These are phyloP conservation scores for Jamesozyma lodderae DNA, from an alignment of 805 yeast species.

Conservation along the genomic window DNA sequence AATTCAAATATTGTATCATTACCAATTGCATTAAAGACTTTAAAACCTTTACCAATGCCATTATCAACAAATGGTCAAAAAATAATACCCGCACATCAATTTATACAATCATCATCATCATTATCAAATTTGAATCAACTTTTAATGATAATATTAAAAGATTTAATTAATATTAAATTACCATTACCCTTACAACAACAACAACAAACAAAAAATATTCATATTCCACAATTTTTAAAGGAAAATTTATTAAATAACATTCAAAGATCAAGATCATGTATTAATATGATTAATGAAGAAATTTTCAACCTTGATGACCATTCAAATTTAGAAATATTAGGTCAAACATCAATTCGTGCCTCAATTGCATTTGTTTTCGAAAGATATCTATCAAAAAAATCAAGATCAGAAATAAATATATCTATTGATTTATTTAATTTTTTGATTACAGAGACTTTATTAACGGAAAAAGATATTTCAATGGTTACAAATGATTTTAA, in stretches of 20 bases:
- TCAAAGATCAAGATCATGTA: slow-evolving; percentile 47
- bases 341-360: slow-evolving; percentile 45
- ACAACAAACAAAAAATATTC: background rate
- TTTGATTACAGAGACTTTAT: background rate
- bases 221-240: slow-evolving; percentile 20
- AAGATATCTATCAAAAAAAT: slow-evolving; percentile 34
- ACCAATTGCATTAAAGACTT: background rate
- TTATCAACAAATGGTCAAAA: background rate
- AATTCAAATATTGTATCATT: background rate
- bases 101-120: background rate
- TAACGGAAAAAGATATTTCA: background rate
- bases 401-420: no score
- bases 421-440: background rate
- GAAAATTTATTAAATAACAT: slow-evolving; percentile 39
- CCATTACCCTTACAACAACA: background rate
- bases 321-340: slow-evolving; percentile 48
- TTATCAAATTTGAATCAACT: background rate
- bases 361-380: slow-evolving; percentile 57
- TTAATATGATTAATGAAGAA: slow-evolving; percentile 30
- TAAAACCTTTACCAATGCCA: background rate
- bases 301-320: slow-evolving; percentile 17
- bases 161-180: slow-evolving; percentile 3
- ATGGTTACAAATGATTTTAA: background rate
- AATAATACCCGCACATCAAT: no score
- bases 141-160: slow-evolving; percentile 1